These are phyloP conservation scores for Cladosporium austrohemisphaericum DNA, from an alignment of 2,329 filamentous ascomycete genomes.

Conservation along the genomic window DNA sequence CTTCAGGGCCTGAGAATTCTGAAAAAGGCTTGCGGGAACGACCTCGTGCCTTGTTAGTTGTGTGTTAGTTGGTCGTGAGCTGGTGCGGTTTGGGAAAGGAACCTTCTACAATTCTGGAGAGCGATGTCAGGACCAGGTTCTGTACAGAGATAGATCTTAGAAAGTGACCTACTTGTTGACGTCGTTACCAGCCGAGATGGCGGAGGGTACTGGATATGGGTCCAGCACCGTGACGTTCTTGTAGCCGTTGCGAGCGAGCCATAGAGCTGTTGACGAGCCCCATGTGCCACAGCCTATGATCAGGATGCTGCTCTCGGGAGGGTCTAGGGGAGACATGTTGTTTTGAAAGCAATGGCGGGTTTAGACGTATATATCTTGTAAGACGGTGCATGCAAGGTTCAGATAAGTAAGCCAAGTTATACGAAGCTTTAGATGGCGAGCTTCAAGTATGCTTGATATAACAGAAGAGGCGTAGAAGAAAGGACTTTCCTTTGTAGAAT, in stretches of 20 bases:
- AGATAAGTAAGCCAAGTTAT: too few species aligned
- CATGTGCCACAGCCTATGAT: constrained; percentile 52
- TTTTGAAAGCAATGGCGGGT: not conserved
- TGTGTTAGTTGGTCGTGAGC: constrained; percentile 9
- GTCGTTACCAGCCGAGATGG: constrained; percentile 50
- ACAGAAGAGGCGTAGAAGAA: too few species aligned
- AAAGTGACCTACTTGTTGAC: constrained; percentile 39
- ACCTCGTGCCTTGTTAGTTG: constrained; percentile 17
- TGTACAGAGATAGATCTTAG: too few species aligned
- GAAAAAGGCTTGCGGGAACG: constrained; percentile 12
- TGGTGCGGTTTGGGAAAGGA: not conserved
- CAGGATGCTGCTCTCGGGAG: constrained; percentile 27
- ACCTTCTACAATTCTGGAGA: constrained; percentile 40
- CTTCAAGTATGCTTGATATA: too few species aligned
- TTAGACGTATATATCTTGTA: not conserved
- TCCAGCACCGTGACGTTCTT: constrained; percentile 49
- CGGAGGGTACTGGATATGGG: constrained; percentile 44
- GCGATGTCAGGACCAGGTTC: not conserved
- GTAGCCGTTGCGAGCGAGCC: constrained; percentile 49
- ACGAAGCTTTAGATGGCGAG: too few species aligned
- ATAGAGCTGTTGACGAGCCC: constrained; percentile 51
- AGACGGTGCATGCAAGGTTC: too few species aligned
- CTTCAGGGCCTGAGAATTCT: constrained; percentile 6
- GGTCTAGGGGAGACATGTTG: not conserved
- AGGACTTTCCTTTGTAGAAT: not conserved